Conservation (phyloP, 768 basidiomycete genomes). For the Cystobasidiopsis lactophilus region DNA sequence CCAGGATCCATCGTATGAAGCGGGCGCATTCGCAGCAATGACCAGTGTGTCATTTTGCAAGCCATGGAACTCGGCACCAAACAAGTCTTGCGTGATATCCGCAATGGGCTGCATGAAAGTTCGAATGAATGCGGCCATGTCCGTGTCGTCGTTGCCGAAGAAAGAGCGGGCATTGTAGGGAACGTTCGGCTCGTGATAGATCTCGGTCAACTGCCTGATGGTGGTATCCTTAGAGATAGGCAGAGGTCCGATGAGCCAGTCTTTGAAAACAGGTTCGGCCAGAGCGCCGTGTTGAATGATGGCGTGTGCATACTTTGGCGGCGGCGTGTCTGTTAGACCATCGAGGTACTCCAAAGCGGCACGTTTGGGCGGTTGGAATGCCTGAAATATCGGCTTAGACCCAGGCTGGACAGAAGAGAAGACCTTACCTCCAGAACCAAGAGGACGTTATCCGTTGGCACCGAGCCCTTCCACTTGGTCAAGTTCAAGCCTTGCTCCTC, state of each 20-base stretch:
- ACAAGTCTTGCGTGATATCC: slow-evolving; percentile 29
- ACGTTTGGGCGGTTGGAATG: too few relatives aligned
- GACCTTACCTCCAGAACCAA: too few relatives aligned
- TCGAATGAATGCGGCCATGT: slow-evolving; percentile 17
- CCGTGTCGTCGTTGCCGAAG: slow-evolving; percentile 19
- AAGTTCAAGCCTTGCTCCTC: too few relatives aligned
- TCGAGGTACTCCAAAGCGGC: too few relatives aligned
- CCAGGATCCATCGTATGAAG: slow-evolving; percentile 41
- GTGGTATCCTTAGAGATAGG: slow-evolving; percentile 29
- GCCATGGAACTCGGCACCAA: slow-evolving; percentile 31
- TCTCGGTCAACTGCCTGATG: slow-evolving; percentile 31
- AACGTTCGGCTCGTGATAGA: slow-evolving; percentile 35
- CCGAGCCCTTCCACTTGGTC: too few relatives aligned
- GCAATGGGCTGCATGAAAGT: slow-evolving; percentile 4
- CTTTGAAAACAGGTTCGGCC: slow-evolving; percentile 28
- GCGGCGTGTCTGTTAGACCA: too few relatives aligned
- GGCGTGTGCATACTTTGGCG: slow-evolving; percentile 22
- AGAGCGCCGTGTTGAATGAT: slow-evolving; percentile 33
- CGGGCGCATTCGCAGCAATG: slow-evolving; percentile 32
- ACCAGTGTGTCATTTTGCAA: slow-evolving; percentile 33
- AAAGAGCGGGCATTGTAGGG: slow-evolving; percentile 30
- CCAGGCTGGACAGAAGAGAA: too few relatives aligned
- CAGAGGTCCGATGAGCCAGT: slow-evolving; percentile 40
- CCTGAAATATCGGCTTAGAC: too few relatives aligned
- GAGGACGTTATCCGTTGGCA: too few relatives aligned